Evolutionary conservation across 202 grass and related monocot species (phyloP).

Genomic region (Carex arenaria): DNA sequence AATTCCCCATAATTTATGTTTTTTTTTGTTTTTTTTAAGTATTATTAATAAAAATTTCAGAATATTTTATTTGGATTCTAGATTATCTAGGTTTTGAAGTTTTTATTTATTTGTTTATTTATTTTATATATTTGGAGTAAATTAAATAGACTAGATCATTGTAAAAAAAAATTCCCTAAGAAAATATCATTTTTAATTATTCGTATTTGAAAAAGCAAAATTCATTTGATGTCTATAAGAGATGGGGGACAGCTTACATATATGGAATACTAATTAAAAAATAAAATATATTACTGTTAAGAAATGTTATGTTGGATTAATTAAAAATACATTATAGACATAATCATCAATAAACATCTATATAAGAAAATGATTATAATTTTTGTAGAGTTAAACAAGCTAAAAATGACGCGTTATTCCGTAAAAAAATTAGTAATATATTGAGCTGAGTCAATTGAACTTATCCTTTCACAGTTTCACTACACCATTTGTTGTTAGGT

Average conservation of each 20-base stretch:
- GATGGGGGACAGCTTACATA: not conserved
- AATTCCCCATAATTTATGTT: too few relatives aligned
- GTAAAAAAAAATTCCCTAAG: too few relatives aligned
- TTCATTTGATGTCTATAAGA: not conserved
- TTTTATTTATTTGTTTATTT: not conserved
- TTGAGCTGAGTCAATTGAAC: not conserved
- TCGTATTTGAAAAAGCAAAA: not conserved
- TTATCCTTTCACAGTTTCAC: not conserved
- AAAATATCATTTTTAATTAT: not conserved
- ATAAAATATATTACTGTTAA: not conserved
- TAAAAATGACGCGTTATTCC: not conserved
- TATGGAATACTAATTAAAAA: not conserved
- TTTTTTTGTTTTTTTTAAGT: too few relatives aligned
- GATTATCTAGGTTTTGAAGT: not conserved
- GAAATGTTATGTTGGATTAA: not conserved
- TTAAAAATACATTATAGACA: not conserved
- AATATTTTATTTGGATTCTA: not conserved
- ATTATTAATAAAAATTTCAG: too few relatives aligned
- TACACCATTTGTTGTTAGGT: too few relatives aligned
- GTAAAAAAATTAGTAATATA: not conserved
- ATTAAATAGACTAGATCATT: not conserved
- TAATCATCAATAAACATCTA: not conserved
- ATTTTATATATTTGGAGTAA: not conserved
- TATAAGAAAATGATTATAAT: not conserved
- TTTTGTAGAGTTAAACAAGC: not conserved